Percentiles rank a stretch among this genome's conserved stretches.
Evolutionary conservation across 306 rosid genomes (phyloP).

Genomic region (Quercus bicolor): DNA sequence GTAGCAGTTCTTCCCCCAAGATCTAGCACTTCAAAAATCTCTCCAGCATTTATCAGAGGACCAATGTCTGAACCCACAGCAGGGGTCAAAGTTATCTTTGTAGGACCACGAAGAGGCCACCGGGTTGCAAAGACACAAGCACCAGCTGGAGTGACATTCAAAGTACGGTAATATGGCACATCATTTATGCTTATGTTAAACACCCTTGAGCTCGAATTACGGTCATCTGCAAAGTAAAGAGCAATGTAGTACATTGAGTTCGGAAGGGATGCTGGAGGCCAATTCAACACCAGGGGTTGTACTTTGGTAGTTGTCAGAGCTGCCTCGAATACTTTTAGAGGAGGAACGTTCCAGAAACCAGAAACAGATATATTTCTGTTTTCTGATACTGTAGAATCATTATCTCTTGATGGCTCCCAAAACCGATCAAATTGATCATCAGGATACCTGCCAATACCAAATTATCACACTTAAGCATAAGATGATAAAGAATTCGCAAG

Average conservation of each 20-base stretch:
- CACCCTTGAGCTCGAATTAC: constrained; percentile 38
- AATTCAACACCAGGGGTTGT: constrained; percentile 49
- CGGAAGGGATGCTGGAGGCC: constrained; percentile 63
- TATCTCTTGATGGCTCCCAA: constrained; percentile 59
- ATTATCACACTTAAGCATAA: constrained; percentile 3
- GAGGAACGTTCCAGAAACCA: constrained; percentile 89
- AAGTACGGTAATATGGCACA: constrained; percentile 43
- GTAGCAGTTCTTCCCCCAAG: constrained; percentile 70
- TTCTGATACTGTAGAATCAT: constrained; percentile 28
- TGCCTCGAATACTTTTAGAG: constrained; percentile 57
- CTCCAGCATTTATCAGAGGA: constrained; percentile 82
- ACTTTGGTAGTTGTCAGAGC: constrained; percentile 39
- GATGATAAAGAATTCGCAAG: neutral
- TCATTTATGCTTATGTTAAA: constrained; percentile 61
- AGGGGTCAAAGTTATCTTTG: constrained; percentile 62
- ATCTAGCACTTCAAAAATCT: constrained; percentile 52
- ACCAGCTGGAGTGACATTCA: constrained; percentile 57
- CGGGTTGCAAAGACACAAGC: constrained; percentile 62
- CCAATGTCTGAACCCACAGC: constrained; percentile 49
- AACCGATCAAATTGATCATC: constrained; percentile 80
- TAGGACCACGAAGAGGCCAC: constrained; percentile 84
- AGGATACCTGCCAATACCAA: constrained; percentile 53
- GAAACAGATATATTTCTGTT: constrained; percentile 55
- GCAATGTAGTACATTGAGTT: constrained; percentile 61
- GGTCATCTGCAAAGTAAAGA: constrained; percentile 69